phyloP scores from a whole-genome alignment of 2,329 filamentous ascomycete species.

The Lachnellula subtilissima region DNA sequence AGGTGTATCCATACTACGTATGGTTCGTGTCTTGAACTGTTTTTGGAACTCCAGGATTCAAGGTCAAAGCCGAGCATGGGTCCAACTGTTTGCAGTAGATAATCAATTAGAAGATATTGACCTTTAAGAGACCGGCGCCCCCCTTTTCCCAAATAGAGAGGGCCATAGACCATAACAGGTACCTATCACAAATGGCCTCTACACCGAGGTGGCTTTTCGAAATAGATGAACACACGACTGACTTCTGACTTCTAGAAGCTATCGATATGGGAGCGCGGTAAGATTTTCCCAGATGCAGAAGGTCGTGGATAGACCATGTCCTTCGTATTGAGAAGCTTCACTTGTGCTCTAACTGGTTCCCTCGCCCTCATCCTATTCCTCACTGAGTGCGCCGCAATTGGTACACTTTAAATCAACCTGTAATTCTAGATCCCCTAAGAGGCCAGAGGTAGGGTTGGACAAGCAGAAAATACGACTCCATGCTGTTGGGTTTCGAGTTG shows the following conservation, averaged over 20 bases:
- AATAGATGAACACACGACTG: neutral
- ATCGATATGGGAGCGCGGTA: slow-evolving; percentile 5
- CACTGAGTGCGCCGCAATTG: neutral
- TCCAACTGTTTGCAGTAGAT: slow-evolving; percentile 15
- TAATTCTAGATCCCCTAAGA: neutral
- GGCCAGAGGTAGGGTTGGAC: neutral
- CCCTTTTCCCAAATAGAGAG: slow-evolving; percentile 5
- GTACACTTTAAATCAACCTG: neutral
- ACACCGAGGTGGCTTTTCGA: neutral
- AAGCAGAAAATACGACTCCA: slow-evolving; percentile 7
- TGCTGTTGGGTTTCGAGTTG: slow-evolving; percentile 19
- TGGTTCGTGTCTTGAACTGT: slow-evolving; percentile 2
- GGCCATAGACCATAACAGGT: neutral
- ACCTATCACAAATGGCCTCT: neutral
- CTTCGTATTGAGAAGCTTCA: neutral
- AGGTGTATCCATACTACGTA: slow-evolving; percentile 4
- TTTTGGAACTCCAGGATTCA: neutral
- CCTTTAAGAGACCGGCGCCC: slow-evolving; percentile 16
- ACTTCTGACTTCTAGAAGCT: neutral
- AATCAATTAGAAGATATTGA: slow-evolving; percentile 15
- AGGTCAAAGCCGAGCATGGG: neutral
- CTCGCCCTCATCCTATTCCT: slow-evolving; percentile 1
- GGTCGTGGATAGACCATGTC: slow-evolving; percentile 9
- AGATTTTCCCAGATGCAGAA: slow-evolving; percentile 4
- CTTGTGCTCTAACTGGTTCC: neutral